Evolutionary conservation across 768 basidiomycete species (phyloP), one percentile per base, ranked within the genome.

Genomic region (Dioszegia hungarica): DNA sequence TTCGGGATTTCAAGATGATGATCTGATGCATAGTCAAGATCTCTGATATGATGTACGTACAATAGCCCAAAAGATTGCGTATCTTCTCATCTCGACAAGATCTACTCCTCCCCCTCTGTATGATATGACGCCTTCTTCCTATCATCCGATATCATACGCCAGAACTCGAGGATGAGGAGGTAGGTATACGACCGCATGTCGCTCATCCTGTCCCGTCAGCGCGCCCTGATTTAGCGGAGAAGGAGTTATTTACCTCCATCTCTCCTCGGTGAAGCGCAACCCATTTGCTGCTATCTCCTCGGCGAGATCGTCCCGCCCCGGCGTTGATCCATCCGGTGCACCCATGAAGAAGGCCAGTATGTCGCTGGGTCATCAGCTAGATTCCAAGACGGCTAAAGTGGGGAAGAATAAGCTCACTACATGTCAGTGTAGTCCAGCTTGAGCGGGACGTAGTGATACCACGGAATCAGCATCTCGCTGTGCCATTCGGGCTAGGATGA

Each of bases 371-470:
- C 22, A 40, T 33, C 31, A 44, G 22, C 28, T 10, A 20, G 5
- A 39, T n/a, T 10, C 20, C 3, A 40, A 37, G 19, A 15, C n/a
- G n/a, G n/a, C n/a, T n/a, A n/a, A n/a, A n/a, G n/a, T 5, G 28
- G 15, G 31, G 11, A 17, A 22, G 19, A 28, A 17, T 6, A 29
- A n/a, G 61, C 72, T 62, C 41, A 73, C 72, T 71, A 68, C 20
- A 74, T 61, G 57, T 74, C 72, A 1, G 72, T 67, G 54, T 74
- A 74, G 39, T 74, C 70, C 10, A 74, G 24, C 38, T 71, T 63
- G n/a, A 70, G 33, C 0, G 72, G 72, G 6, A 74, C 70, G 54
- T 74, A 74, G 47, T 74, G 72, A 50, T 74, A 71, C 72, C 72
- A 71, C 20, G 69, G 72, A 24, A 71, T 65, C 14, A 73, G 56